Evolutionary conservation across 345 rosid species (phyloP).

Genomic region (Geranium brycei): DNA sequence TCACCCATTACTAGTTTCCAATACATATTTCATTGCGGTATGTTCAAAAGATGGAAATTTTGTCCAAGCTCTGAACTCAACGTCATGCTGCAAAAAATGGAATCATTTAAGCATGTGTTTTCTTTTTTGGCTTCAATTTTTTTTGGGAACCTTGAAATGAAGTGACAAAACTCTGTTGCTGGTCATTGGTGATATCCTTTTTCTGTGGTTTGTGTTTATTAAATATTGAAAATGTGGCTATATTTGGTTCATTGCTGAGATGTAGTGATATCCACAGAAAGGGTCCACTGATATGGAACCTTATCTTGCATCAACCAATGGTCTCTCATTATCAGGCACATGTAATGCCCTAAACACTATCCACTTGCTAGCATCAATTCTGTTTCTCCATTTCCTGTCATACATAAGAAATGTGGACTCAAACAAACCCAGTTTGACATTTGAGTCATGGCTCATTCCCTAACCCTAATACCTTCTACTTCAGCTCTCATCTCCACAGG

Average conservation of each 20-base stretch:
- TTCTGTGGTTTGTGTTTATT: not conserved
- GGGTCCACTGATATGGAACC: conserved; percentile 19
- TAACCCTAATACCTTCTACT: not conserved
- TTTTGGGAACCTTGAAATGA: not conserved
- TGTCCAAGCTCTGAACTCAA: not conserved
- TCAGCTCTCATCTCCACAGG: too few relatives aligned
- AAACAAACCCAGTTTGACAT: not conserved
- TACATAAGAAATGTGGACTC: not conserved
- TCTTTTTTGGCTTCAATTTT: not conserved
- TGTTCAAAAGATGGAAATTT: not conserved
- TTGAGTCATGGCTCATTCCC: not conserved
- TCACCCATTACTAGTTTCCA: not conserved
- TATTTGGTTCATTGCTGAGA: too few relatives aligned
- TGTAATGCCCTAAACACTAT: too few relatives aligned
- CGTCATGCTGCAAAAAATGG: too few relatives aligned
- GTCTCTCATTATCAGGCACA: not conserved
- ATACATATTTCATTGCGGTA: not conserved
- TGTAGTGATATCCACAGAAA: not conserved
- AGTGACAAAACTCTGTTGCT: not conserved
- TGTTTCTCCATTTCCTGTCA: not conserved
- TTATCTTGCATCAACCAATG: conserved; percentile 45
- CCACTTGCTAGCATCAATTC: too few relatives aligned
- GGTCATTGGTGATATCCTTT: too few relatives aligned
- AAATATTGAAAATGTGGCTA: too few relatives aligned
- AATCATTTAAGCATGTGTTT: not conserved